These are phyloP conservation scores for Dalbergia cochinchinensis DNA, from an alignment of 306 rosid species.

Conservation along the genomic window DNA sequence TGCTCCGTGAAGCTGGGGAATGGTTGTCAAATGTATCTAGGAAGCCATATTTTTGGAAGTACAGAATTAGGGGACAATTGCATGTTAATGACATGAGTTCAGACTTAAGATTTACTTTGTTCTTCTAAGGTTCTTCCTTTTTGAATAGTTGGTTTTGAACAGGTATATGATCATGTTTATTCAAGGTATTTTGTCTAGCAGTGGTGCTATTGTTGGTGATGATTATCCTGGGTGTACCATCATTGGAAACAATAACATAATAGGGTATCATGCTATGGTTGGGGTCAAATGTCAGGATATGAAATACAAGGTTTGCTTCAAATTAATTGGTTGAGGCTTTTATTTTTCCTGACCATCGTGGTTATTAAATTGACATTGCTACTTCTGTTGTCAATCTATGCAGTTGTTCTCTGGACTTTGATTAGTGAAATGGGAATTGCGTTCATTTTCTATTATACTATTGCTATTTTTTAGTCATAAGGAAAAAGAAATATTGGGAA, in stretches of 20 bases:
- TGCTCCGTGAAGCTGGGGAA: constrained; percentile 74
- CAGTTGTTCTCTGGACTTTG: neutral
- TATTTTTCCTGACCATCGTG: constrained; percentile 16
- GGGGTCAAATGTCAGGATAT: constrained; percentile 90
- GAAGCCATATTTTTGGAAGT: constrained; percentile 86
- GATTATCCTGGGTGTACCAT: constrained; percentile 81
- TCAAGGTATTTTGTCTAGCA: constrained; percentile 58
- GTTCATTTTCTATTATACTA: constrained; percentile 1
- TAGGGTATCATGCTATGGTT: constrained; percentile 91
- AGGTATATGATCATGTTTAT: constrained; percentile 28
- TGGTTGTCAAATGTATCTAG: constrained; percentile 78
- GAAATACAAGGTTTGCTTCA: constrained; percentile 77
- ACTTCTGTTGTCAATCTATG: neutral
- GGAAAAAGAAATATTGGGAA: no score
- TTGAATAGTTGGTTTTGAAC: neutral
- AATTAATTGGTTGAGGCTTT: constrained; percentile 1
- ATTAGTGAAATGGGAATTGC: constrained; percentile 15
- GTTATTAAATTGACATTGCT: constrained; percentile 18
- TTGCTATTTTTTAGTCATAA: neutral
- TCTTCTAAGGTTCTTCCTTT: constrained; percentile 17
- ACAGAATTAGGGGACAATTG: constrained; percentile 83
- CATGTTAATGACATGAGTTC: constrained; percentile 84
- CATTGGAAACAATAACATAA: constrained; percentile 76
- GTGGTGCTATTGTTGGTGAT: constrained; percentile 97
- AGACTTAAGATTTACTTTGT: constrained; percentile 31